Evolutionary conservation across 2,329 filamentous ascomycete species (phyloP).

Genomic region (Arachnomyces sp.): DNA sequence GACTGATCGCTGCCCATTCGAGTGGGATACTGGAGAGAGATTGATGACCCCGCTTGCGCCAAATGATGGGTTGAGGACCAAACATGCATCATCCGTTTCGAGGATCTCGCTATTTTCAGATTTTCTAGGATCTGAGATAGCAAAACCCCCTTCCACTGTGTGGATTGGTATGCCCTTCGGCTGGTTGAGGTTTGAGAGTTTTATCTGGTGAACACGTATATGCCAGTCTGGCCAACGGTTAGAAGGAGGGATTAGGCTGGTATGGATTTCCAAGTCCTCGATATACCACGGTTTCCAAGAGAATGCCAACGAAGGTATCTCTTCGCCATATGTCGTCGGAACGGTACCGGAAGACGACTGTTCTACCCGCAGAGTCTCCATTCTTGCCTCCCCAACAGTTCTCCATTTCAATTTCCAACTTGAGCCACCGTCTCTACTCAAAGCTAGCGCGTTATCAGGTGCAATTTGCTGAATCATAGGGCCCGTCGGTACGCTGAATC

Average conservation of each 20-base stretch:
- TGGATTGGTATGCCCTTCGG: not conserved
- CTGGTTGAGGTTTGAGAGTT: not conserved
- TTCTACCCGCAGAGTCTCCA: not conserved
- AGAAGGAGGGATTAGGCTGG: conserved; percentile 28
- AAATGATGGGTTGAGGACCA: too few relatives aligned
- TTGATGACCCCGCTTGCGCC: conserved; percentile 6
- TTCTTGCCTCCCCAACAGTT: conserved; percentile 5
- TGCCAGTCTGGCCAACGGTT: conserved; percentile 32
- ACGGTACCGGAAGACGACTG: not conserved
- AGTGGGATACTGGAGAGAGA: conserved; percentile 12
- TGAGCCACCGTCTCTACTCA: conserved; percentile 31
- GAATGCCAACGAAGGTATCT: not conserved
- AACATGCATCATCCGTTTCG: not conserved
- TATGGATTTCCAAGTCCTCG: conserved; percentile 17
- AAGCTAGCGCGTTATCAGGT: conserved; percentile 30
- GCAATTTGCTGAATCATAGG: conserved; percentile 32
- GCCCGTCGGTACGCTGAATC: conserved; percentile 36
- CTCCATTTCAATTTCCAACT: conserved; percentile 34
- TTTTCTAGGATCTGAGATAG: conserved; percentile 11
- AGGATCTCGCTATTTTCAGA: conserved; percentile 4
- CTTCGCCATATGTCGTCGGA: not conserved
- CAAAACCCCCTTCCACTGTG: conserved; percentile 21
- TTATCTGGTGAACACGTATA: conserved; percentile 28
- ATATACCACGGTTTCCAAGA: conserved; percentile 1
- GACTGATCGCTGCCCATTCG: conserved; percentile 7